Evolutionary conservation across 1,284 basidiomycete genomes (phyloP), one percentile per base, ranked within the genome.

Genomic region (Porogramme epimiltina): DNA sequence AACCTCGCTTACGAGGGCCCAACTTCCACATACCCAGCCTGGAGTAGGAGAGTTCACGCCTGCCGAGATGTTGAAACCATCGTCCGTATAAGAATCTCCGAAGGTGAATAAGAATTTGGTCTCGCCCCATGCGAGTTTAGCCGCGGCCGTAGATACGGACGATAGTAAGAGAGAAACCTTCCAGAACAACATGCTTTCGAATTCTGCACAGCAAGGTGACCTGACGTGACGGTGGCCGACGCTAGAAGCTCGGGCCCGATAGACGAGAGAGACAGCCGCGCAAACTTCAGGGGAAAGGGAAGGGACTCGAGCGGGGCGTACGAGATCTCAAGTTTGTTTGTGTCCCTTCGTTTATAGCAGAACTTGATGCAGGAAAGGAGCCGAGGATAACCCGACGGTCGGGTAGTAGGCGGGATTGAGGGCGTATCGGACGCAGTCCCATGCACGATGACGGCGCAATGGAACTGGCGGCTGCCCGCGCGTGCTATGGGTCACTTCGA

Each of bases 11-110:
- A 33, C 45, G 44, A 39, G 37, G 19, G 31, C 42, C 33, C 49
- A 38, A 45, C 52, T 41, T 46, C 42, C 34, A 69, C 77, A 65
- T 62, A 85, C 82, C 57, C 72, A 77, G 47, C 77, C 77, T 33
- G 83, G 80, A 36, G 72, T 72, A 16, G 76, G 72, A 1, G 83
- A 82, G 57, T 81, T 58, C 16, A 84, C 67, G 4, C 83, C 83
- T 18, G 74, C 75, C 24, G 82, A 80, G 51, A 85, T 75, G 57
- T 85, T 82, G 62, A 77, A 85, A 9, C 83, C 82, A 42, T 72
- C 70, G 13, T 73, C 56, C 3, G 73, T 74, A 61, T 79, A 80
- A 8, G 81, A 85, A 63, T 84, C 82, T 23, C 82, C 82, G 59
- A 84, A 83, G 1, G 75, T 70, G 59, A 84, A 79, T 41, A 84